Conservation (phyloP, 1,139 yeast species). For the Candida dubliniensis region DNA sequence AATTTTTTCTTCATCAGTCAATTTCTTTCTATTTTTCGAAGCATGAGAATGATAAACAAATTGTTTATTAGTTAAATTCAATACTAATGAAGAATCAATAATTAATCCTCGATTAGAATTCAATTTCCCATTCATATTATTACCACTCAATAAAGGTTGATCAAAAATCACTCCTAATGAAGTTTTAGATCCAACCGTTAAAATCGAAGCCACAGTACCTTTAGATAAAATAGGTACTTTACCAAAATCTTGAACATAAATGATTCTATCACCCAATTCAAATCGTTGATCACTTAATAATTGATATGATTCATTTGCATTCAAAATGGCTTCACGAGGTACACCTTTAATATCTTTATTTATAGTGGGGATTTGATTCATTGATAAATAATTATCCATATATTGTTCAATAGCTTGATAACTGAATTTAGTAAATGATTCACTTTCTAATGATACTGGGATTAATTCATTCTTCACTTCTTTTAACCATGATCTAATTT, state of each 20-base stretch:
- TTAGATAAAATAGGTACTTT: conserved; percentile 84
- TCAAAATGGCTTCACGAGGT: conserved; percentile 80
- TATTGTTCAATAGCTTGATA: conserved; percentile 67
- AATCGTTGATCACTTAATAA: conserved; percentile 75
- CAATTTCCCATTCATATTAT: conserved; percentile 74
- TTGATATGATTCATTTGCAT: conserved; percentile 73
- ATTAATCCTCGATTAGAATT: conserved; percentile 78
- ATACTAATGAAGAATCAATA: conserved; percentile 76
- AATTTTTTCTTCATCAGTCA: conserved; percentile 24
- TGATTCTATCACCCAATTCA: conserved; percentile 84
- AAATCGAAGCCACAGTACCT: conserved; percentile 88
- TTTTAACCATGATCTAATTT: conserved; percentile 59
- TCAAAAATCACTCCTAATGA: conserved; percentile 81
- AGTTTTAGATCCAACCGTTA: conserved; percentile 58
- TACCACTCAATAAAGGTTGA: conserved; percentile 77
- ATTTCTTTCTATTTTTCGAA: conserved; percentile 45
- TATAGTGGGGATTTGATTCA: conserved; percentile 41
- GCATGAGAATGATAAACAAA: conserved; percentile 75
- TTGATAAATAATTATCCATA: conserved; percentile 47
- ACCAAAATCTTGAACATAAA: conserved; percentile 83
- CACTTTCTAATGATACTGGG: conserved; percentile 75
- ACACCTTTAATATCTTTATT: conserved; percentile 72
- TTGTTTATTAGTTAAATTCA: conserved; percentile 75
- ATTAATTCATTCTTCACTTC: conserved; percentile 55
- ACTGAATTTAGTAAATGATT: conserved; percentile 68